Base-by-base conservation (phyloP, 2,329 filamentous ascomycete species). In the Fusarium falciforme region DNA sequence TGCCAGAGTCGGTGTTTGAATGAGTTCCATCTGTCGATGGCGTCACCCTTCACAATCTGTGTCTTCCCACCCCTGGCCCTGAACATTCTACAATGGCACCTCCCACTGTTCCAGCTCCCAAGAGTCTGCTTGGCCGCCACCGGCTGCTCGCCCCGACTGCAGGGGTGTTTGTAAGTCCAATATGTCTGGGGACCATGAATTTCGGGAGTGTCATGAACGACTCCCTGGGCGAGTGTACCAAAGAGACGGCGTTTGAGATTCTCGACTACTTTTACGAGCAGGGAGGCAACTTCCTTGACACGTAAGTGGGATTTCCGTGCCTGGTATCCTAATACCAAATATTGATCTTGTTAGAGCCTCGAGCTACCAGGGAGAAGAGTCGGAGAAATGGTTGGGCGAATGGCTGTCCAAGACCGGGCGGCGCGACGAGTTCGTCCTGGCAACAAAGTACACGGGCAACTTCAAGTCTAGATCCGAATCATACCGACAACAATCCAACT, bases 321-420 rank as follows among this genome's bases (percentile, higher is more conserved):
- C 2, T 9, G 4, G 35, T 3, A 17, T 36, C 2, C 35, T 7
- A 17, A 36, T 36, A 17, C 16, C 3, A 17, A 9, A 1, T 14
- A 14, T 2, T 33, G 12, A 33, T 33, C 1, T 14, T 33, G 1
- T 14, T 38, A 38, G 36, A 38, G 36, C 36, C 0, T 38, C 36
- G 8, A 38, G 36, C 72, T 92, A 91, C 80, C 87, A 91, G 75
- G 75, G 86, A 67, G 89, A 88, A 61, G 81, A 91, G 76, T 90
- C 88, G 0, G 89, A 91, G 72, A 75, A 66, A 14, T 89, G 86
- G 85, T 77, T 92, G 20, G 89, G 89, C 20, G 88, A 90, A 72
- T 92, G 88, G 88, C 86, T 90, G 83, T 62, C 78, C 0, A 61
- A 75, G 3, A 84, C 85, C n/a, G 77, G 82, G 11, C 88, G 87